phyloP scores from a whole-genome alignment of 805 yeast genomes.

The Starmerella lactis-condensi region DNA sequence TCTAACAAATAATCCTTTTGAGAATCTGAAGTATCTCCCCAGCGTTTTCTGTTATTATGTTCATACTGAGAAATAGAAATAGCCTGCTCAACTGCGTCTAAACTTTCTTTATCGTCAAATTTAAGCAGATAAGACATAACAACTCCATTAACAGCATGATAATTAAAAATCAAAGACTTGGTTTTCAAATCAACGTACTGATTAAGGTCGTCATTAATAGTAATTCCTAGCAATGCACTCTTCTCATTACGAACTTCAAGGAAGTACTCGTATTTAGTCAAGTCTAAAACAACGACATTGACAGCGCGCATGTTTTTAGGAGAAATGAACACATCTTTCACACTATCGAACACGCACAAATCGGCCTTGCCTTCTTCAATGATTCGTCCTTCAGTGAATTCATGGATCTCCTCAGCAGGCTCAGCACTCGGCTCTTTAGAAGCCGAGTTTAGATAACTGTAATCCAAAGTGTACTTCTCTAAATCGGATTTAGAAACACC shows the following conservation, averaged over 20 bases:
- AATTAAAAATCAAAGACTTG: slow-evolving; percentile 48
- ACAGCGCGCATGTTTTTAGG: slow-evolving; percentile 17
- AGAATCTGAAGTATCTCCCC: slow-evolving; percentile 26
- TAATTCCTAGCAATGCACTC: slow-evolving; percentile 25
- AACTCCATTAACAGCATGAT: slow-evolving; percentile 23
- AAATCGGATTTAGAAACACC: slow-evolving; percentile 47
- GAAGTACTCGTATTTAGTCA: slow-evolving; percentile 35
- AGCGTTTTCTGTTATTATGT: slow-evolving; percentile 31
- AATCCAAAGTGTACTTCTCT: background rate
- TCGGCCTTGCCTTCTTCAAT: slow-evolving; percentile 20
- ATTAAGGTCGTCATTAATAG: slow-evolving; percentile 34
- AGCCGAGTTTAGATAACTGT: background rate
- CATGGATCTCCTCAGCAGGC: background rate
- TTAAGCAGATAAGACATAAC: slow-evolving; percentile 47
- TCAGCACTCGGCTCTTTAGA: background rate
- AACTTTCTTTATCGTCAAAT: slow-evolving; percentile 28
- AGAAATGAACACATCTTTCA: slow-evolving; percentile 29
- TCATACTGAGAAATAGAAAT: slow-evolving; percentile 47
- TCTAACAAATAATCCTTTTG: slow-evolving; percentile 42
- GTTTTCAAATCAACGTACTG: slow-evolving; percentile 47
- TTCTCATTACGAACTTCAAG: slow-evolving; percentile 27
- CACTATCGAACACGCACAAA: slow-evolving; percentile 42
- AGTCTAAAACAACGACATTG: slow-evolving; percentile 27
- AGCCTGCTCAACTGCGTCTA: slow-evolving; percentile 34
- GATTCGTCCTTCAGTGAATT: slow-evolving; percentile 13